These are phyloP conservation scores for Drechslera avenae DNA, from an alignment of 2,329 filamentous ascomycete genomes.

Conservation along the genomic window DNA sequence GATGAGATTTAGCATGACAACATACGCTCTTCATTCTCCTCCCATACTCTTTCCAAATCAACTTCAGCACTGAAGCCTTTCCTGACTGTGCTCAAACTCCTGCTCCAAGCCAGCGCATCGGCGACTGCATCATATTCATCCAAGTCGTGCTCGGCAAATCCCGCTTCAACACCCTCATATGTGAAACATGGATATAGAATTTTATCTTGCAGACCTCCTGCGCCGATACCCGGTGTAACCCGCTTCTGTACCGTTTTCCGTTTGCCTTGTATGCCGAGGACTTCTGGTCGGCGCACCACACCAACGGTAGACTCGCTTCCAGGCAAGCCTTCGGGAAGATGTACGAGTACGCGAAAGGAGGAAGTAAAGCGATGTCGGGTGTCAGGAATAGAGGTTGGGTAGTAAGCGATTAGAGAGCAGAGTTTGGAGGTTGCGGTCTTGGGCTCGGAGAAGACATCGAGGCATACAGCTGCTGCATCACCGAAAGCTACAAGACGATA, in stretches of 20 bases:
- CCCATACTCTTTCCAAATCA: constrained; percentile 53
- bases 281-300: constrained; percentile 55
- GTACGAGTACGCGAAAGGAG: constrained; percentile 58
- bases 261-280: constrained; percentile 60
- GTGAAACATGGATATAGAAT: constrained; percentile 57
- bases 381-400: constrained; percentile 63
- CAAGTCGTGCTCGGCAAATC: constrained; percentile 73
- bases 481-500: constrained; percentile 59
- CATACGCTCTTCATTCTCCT: constrained; percentile 49
- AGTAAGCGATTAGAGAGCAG: constrained; percentile 66
- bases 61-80: constrained; percentile 62
- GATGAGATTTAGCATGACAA: not conserved
- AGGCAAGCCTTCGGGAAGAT: constrained; percentile 55
- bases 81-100: constrained; percentile 64
- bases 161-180: constrained; percentile 62
- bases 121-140: constrained; percentile 69
- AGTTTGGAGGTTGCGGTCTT: constrained; percentile 57
- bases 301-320: constrained; percentile 52
- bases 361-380: constrained; percentile 53
- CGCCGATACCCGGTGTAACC: constrained; percentile 58
- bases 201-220: constrained; percentile 51
- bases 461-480: constrained; percentile 63
- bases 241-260: constrained; percentile 55
- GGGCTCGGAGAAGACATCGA: constrained; percentile 63
- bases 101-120: constrained; percentile 70